phyloP scores from a whole-genome alignment of 2,329 filamentous ascomycete species.

The Colletotrichum orbiculare region DNA sequence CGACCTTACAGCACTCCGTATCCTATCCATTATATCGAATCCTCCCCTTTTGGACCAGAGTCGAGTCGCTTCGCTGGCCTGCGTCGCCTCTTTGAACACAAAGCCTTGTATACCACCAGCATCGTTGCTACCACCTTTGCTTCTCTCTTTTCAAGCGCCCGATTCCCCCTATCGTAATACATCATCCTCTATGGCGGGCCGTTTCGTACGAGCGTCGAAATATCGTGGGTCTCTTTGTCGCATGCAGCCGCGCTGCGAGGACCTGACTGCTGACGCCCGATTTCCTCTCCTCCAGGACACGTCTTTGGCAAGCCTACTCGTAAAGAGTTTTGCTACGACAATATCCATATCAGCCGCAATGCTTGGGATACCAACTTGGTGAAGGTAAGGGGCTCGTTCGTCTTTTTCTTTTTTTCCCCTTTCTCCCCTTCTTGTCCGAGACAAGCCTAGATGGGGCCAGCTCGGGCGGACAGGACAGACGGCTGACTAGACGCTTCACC shows the following conservation, averaged over 20 bases:
- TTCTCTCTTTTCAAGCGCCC: constrained; percentile 3
- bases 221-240: constrained; percentile 64
- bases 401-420: constrained; percentile 1
- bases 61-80: constrained; percentile 21
- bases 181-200: constrained; percentile 64
- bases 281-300: constrained; percentile 74
- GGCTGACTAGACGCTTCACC: constrained; percentile 15
- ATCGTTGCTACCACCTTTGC: constrained; percentile 5
- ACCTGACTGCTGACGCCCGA: constrained; percentile 39
- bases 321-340: constrained; percentile 99
- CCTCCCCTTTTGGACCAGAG: constrained; percentile 35
- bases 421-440: constrained; percentile 4
- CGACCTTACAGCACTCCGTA: no score
- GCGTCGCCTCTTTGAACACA: constrained; percentile 24
- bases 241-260: constrained; percentile 43
- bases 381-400: constrained; percentile 73
- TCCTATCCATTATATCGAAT: constrained; percentile 27
- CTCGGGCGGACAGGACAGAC: not conserved
- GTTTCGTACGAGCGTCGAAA: constrained; percentile 76
- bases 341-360: constrained; percentile 96
- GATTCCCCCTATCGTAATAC: constrained; percentile 3
- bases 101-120: constrained; percentile 30
- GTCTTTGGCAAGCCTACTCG: constrained; percentile 95
- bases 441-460: constrained; percentile 14
- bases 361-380: constrained; percentile 99